Percentiles rank a stretch among this genome's conserved stretches.
Conservation (phyloP, 75 land plant species). For the Pinus tabuliformis region DNA sequence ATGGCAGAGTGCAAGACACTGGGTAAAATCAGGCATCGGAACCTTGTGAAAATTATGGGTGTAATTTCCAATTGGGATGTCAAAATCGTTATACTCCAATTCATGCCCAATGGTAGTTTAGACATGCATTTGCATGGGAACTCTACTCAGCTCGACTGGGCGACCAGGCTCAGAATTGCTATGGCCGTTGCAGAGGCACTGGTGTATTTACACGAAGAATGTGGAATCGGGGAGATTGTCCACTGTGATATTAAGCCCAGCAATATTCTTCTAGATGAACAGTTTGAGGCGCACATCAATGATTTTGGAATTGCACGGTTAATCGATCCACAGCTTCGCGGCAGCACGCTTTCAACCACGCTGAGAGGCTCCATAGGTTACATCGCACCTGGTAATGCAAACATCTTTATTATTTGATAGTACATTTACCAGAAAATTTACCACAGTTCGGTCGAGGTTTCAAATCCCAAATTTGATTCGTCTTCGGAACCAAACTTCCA, state of each 20-base stretch:
- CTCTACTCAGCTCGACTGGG: slow-evolving; percentile 4
- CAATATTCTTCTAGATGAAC: slow-evolving; percentile 2
- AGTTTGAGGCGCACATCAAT: not conserved
- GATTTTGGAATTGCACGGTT: slow-evolving; percentile 15
- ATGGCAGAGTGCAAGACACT: slow-evolving; percentile 9
- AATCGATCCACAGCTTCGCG: not conserved
- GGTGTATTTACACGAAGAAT: not conserved
- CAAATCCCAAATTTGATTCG: too few relatives aligned
- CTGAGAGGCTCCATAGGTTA: not conserved
- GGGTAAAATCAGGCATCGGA: slow-evolving; percentile 16
- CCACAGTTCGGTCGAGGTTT: too few relatives aligned
- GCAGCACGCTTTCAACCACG: not conserved
- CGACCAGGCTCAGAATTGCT: slow-evolving; percentile 12
- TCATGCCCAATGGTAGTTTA: slow-evolving; percentile 26
- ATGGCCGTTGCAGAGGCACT: not conserved
- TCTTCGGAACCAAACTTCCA: too few relatives aligned
- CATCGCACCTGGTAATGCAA: slow-evolving; percentile 4
- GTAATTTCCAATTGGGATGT: not conserved
- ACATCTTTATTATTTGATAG: too few relatives aligned
- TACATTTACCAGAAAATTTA: too few relatives aligned
- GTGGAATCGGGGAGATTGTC: not conserved
- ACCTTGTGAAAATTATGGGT: slow-evolving; percentile 13
- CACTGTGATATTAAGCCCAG: slow-evolving; percentile 7
- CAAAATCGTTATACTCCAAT: slow-evolving; percentile 25
- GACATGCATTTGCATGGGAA: slow-evolving; percentile 19